Evolutionary conservation across 768 basidiomycete species (phyloP), one percentile per base, ranked within the genome.

Genomic region (Termitomyces sp.): DNA sequence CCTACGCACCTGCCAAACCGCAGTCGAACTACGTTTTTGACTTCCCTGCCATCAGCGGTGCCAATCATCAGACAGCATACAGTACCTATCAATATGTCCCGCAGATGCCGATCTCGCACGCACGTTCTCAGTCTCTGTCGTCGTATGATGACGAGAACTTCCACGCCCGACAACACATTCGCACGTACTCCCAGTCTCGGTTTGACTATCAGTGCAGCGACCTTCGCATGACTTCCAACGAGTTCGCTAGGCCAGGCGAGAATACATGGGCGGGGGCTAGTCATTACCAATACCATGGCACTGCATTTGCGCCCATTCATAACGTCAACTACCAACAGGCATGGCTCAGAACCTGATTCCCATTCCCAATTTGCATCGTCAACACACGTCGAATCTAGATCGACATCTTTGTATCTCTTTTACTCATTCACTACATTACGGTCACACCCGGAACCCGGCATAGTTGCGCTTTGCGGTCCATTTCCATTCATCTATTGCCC

Each of bases 181-280:
- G 82, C 57, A 83, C 85, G 38, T 83, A 83, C 61, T 83, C 85
- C 40, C 83, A 87, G 65, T 72, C 81, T 38, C 76, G 73, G 51
- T 84, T 79, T 66, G 83, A 85, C 51, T 82, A 79, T 59, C 69
- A 73, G 54, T 77, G 77, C 65, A 75, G 75, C 59, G 79, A 84
- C 56, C 60, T 76, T 46, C 76, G 70, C 48, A 69, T 78, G 72
- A 68, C 72, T 41, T 70, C 75, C 38, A 73, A 75, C 52, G 79
- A 82, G 57, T 70, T 74, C 54, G 66, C 69, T 43, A 60, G 66
- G 60, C 77, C 76, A 58, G 56, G 69, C 19, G 73, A 77, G 42
- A 62, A 71, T 45, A 73, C 71, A 27, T 85, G 83, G 84, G 67
- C 73, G 55, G 71, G 71, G 27, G 64, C 70, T 11, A 70, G 71